Evolutionary conservation across 768 basidiomycete species (phyloP).

Genomic region (Mycena venus): DNA sequence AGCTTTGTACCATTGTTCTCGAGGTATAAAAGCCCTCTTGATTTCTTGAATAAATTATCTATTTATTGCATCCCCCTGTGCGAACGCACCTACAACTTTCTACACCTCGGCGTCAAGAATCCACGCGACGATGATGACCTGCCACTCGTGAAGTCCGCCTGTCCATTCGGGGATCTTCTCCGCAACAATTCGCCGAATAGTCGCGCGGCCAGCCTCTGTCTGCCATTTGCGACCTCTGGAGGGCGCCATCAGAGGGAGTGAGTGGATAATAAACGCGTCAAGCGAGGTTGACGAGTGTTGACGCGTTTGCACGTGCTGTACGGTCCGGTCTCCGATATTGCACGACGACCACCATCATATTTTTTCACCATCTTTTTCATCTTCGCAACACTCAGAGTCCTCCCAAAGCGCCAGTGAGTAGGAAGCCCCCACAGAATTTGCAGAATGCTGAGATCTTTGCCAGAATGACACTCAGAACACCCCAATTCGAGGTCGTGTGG

Average conservation of each 20-base stretch:
- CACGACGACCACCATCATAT: neutral
- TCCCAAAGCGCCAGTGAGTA: neutral
- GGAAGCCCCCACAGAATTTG: neutral
- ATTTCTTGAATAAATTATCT: too few relatives aligned
- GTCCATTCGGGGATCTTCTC: neutral
- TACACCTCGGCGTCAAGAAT: conserved; percentile 24
- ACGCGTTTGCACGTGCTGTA: neutral
- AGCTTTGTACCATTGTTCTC: too few relatives aligned
- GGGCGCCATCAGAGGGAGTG: neutral
- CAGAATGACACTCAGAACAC: neutral
- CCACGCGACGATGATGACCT: neutral
- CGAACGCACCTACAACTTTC: too few relatives aligned
- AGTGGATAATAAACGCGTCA: neutral
- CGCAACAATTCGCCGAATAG: neutral
- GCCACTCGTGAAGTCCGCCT: neutral
- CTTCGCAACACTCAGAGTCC: neutral
- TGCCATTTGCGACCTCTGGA: neutral
- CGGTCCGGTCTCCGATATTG: neutral
- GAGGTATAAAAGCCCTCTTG: too few relatives aligned
- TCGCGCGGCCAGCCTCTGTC: neutral
- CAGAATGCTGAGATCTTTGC: neutral
- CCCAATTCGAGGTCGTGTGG: neutral
- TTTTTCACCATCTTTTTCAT: neutral
- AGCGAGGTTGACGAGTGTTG: neutral
- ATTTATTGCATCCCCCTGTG: too few relatives aligned